Conservation (phyloP, 108 stramenopile genomes). For the Chaetoceros muelleri region DNA sequence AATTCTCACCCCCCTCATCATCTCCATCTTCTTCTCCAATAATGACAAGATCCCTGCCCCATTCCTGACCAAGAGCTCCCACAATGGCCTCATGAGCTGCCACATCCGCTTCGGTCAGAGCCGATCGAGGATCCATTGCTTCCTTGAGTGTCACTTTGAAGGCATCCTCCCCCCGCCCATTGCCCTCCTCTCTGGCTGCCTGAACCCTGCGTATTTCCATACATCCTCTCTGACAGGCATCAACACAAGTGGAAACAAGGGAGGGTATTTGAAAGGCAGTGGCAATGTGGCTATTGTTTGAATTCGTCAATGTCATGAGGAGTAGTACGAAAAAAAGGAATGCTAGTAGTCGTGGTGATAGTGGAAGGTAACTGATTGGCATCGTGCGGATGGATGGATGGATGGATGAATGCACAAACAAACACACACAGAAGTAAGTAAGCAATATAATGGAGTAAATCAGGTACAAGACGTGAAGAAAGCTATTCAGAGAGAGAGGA, state of each 20-base stretch:
- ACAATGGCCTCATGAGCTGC: constrained; percentile 40
- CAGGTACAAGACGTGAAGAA: too few relatives aligned
- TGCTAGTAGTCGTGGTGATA: too few relatives aligned
- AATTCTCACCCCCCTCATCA: background rate
- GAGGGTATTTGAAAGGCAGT: background rate
- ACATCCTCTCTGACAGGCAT: constrained; percentile 22
- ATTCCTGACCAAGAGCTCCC: constrained; percentile 11
- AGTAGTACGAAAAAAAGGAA: too few relatives aligned
- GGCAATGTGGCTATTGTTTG: too few relatives aligned
- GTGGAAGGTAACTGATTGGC: too few relatives aligned
- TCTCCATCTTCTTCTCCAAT: constrained; percentile 42
- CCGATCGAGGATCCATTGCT: constrained; percentile 33
- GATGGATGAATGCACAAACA: too few relatives aligned
- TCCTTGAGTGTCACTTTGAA: constrained; percentile 26
- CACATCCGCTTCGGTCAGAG: constrained; percentile 42
- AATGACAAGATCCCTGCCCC: constrained; percentile 26
- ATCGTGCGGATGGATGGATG: too few relatives aligned
- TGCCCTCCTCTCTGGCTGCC: constrained; percentile 4
- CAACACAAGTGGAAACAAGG: constrained; percentile 13
- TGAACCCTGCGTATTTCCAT: constrained; percentile 16
- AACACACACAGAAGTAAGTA: too few relatives aligned
- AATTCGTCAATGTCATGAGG: too few relatives aligned
- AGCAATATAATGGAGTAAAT: too few relatives aligned
- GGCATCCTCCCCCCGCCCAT: background rate
- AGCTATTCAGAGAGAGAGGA: too few relatives aligned